Evolutionary conservation across 129 eudicot genomes (phyloP), one percentile per base, ranked within the genome.

Genomic region (Gnaphalium uliginosum): DNA sequence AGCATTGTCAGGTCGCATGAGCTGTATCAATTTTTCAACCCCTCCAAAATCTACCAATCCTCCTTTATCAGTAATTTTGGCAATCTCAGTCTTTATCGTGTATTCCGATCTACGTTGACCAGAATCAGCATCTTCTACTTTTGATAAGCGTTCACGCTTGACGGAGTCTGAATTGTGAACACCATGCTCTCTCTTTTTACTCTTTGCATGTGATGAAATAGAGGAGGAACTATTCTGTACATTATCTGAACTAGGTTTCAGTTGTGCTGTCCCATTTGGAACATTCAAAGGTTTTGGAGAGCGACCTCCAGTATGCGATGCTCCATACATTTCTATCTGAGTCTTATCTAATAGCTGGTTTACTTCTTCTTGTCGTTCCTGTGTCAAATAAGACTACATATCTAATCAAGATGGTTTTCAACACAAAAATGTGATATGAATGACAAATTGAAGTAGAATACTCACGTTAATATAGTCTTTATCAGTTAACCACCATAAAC

Each of bases 401-500:
- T 59, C 69, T 82, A 74, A 74, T 81, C 78, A 84, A 72, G 79
- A 73, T 14, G 59, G 72, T 32, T 67, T 75, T 61, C 77, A 59
- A 54, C 74, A 80, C 5, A 68, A 13, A 66, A 22, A 27, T 18
- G 8, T 37, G 1, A 63, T 37, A 21, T 2, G 10, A 56, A 13
- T 27, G 19, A 21, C 2, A 11, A 66, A 59, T 4, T 22, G 6
- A 56, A 26, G 4, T 33, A 70, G 7, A 32, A 53, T n/a, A 81
- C 98, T 90, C 79, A 94, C 98, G 74, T 89, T 82, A 83, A 87
- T 78, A 69, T 81, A 90, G 66, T 94, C 85, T 83, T 81, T 88
- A 69, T 91, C 98, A 27, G 97, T 88, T 78, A 94, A 77, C 97
- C 97, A 94, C 90, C 93, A 91, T 83, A 94, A 84, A 84, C 93